Conservation (phyloP, 192 early-diverging fungal genomes). For the Allomyces javanicus region DNA sequence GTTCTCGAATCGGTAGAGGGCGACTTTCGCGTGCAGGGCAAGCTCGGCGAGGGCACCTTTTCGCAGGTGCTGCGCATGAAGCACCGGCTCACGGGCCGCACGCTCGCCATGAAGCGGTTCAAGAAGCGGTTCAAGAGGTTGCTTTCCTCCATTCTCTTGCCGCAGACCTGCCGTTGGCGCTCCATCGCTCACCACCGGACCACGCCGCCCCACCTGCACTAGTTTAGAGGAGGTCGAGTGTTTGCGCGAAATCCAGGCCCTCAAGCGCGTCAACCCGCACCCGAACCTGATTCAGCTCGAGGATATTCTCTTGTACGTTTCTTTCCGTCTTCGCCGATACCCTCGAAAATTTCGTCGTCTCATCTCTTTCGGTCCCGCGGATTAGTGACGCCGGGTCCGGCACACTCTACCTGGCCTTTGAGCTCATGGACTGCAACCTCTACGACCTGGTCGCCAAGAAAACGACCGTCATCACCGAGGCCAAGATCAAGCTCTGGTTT, state of each 20-base stretch:
- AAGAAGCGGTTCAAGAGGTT: conserved; percentile 36
- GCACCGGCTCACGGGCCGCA: conserved; percentile 31
- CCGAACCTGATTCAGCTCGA: conserved; percentile 27
- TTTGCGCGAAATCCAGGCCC: conserved; percentile 38
- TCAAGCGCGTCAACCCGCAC: conserved; percentile 31
- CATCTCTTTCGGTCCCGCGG: too few species aligned
- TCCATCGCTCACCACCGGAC: background rate
- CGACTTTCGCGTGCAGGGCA: conserved; percentile 32
- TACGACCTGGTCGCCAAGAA: conserved; percentile 40
- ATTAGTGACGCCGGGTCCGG: conserved; percentile 31
- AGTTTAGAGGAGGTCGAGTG: conserved; percentile 32
- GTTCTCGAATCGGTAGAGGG: background rate
- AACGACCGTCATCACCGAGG: conserved; percentile 21
- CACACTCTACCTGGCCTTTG: conserved; percentile 32
- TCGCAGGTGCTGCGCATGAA: conserved; percentile 43
- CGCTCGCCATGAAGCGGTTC: conserved; percentile 43
- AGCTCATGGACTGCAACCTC: conserved; percentile 42
- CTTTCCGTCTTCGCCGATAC: too few species aligned
- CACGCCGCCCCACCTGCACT: background rate
- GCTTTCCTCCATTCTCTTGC: background rate
- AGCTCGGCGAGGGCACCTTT: conserved; percentile 44
- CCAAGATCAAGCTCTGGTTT: conserved; percentile 30
- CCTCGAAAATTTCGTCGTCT: too few species aligned
- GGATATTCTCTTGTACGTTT: conserved; percentile 31
- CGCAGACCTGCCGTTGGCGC: too few species aligned